Percentiles rank a stretch among this genome's conserved stretches.
These are phyloP conservation scores for Pythium angustatum DNA, from an alignment of 352 stramenopile species.

Conservation along the genomic window DNA sequence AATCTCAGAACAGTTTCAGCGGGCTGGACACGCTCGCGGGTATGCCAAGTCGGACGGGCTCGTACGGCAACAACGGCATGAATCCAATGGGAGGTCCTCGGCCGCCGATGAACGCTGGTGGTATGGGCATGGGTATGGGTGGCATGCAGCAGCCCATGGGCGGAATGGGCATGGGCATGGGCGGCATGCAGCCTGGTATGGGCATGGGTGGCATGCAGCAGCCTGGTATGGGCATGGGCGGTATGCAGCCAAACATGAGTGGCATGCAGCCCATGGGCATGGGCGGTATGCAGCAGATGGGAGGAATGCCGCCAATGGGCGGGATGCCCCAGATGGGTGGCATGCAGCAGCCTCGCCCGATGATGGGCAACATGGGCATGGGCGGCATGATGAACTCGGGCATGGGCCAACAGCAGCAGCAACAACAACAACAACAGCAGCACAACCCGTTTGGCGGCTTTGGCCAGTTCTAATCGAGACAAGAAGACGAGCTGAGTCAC, in stretches of 20 bases:
- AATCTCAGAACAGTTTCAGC: constrained; percentile 74
- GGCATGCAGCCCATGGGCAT: constrained; percentile 45
- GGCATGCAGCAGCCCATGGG: constrained; percentile 59
- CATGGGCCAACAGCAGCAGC: constrained; percentile 50
- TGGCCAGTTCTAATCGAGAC: constrained; percentile 40
- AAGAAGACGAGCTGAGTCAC: background rate
- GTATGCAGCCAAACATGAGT: constrained; percentile 41
- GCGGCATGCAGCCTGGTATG: constrained; percentile 56
- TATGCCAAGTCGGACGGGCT: constrained; percentile 64
- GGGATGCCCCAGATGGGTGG: constrained; percentile 27
- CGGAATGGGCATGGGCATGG: constrained; percentile 50
- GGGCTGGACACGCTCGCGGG: constrained; percentile 79
- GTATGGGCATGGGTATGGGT: constrained; percentile 53
- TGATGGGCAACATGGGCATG: constrained; percentile 45
- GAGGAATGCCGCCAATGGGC: constrained; percentile 43
- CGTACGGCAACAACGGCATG: constrained; percentile 52
- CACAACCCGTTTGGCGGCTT: constrained; percentile 60
- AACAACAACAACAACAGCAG: constrained; percentile 64
- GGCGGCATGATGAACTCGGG: constrained; percentile 67
- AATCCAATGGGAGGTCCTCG: constrained; percentile 47
- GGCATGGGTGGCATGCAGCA: constrained; percentile 71
- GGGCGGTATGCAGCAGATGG: constrained; percentile 36
- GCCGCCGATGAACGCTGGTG: constrained; percentile 40
- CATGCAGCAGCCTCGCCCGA: constrained; percentile 52
- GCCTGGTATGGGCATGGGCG: constrained; percentile 43